These are phyloP conservation scores for Yarrowia sp. DNA, from an alignment of 805 yeast genomes.

Conservation along the genomic window DNA sequence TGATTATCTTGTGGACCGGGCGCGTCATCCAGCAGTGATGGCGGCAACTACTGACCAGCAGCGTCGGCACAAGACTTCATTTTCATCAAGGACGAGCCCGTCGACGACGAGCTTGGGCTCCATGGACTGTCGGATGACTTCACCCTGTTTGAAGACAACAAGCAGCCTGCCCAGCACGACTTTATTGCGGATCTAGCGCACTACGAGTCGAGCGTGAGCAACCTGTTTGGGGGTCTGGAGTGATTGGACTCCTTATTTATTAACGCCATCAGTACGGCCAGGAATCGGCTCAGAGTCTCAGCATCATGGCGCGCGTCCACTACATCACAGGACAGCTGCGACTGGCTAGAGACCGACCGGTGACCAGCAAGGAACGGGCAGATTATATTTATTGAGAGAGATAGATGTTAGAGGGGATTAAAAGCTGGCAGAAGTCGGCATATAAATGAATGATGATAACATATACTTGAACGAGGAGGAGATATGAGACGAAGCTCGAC, in stretches of 20 bases:
- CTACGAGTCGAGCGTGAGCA: constrained; percentile 31
- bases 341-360: constrained; percentile 27
- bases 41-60: constrained; percentile 33
- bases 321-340: constrained; percentile 15
- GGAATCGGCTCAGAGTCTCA: constrained; percentile 24
- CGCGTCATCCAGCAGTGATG: constrained; percentile 40
- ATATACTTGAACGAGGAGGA: background rate
- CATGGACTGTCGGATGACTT: constrained; percentile 28
- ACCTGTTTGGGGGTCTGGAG: constrained; percentile 32
- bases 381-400: constrained; percentile 24
- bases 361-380: constrained; percentile 23
- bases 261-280: constrained; percentile 25
- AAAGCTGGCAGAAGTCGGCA: background rate
- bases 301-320: constrained; percentile 27
- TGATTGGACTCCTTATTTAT: constrained; percentile 16
- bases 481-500: too few species aligned
- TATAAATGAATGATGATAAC: constrained; percentile 17
- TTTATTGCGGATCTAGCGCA: constrained; percentile 22
- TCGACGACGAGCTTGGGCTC: constrained; percentile 25
- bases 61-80: constrained; percentile 33
- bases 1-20: constrained; percentile 29
- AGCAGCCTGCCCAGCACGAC: constrained; percentile 28
- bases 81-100: constrained; percentile 23
- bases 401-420: constrained; percentile 16
- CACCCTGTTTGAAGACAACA: constrained; percentile 30